Evolutionary conservation across 208 protist species (phyloP), one percentile per base, ranked within the genome.

Genomic region (Trypanosoma vivax): DNA sequence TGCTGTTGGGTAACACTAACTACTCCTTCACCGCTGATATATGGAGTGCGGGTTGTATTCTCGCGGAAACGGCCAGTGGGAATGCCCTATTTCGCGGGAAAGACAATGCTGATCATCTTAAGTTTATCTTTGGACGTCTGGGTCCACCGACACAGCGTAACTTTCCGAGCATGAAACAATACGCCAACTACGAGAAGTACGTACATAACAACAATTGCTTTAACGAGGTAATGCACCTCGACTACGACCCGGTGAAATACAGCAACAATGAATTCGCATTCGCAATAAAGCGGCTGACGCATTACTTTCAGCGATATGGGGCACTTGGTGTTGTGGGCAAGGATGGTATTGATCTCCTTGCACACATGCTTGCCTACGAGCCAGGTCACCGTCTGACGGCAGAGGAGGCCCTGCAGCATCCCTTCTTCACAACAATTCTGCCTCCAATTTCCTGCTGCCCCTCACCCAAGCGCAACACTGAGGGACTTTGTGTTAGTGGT

Each of bases 21-120:
- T 89, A 88, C 60, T 55, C 39, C 40, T 83, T 61, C 57, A 70
- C 77, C 16, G 76, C 92, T 6, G 94, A 97, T 40, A 74, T 94
- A 30, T 97, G 90, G 92, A 92, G 88, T 33, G 51, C 90, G 37
- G 92, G 88, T 25, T 97, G 94, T 59, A 96, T 97, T 42, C 77
- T 97, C 30, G 72, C 83, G 0, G 90, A 97, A 43, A 43, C 91
- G 18, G 83, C 87, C 24, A 71, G 68, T 25, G 79, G 84, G 10
- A 70, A 58, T 13, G 76, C 89, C 7, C 65, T 95, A 39, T 83
- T 96, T 55, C 75, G 71, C 13, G 92, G 90, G 19, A 73, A 50
- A 37, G 77, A 79, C 27, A 84, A 96, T 43, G 48, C 57, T 14
- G 88, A 96, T 41, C 83, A 95, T 65, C 68, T 97, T 11, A 71